Evolutionary conservation across 371 early-diverging fungal genomes (phyloP).

Genomic region (Nematocida minor): DNA sequence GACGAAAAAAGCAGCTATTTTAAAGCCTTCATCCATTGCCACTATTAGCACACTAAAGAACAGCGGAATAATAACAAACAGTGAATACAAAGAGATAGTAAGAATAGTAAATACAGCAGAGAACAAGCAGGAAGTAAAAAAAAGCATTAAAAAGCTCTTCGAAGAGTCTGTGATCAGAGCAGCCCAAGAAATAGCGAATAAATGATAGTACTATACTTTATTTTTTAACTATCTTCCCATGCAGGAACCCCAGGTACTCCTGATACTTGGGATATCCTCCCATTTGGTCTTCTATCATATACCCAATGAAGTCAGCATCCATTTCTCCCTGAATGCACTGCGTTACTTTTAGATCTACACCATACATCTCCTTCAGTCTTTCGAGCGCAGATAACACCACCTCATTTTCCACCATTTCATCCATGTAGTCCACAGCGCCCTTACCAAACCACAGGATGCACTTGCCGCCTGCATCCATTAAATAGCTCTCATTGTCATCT

Average conservation of each 20-base stretch:
- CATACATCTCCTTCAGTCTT: slow-evolving; percentile 39
- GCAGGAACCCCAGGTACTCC: slow-evolving; percentile 53
- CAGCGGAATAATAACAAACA: background rate
- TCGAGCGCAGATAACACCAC: background rate
- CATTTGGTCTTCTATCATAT: slow-evolving; percentile 62
- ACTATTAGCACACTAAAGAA: background rate
- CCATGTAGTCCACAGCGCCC: slow-evolving; percentile 54
- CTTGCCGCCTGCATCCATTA: slow-evolving; percentile 58
- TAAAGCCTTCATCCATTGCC: background rate
- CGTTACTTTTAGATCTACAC: slow-evolving; percentile 7
- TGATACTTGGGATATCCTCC: slow-evolving; percentile 48
- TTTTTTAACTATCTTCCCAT: slow-evolving; percentile 51
- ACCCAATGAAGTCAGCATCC: slow-evolving; percentile 56
- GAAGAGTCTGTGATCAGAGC: background rate
- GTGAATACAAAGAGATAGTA: background rate
- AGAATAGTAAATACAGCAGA: background rate
- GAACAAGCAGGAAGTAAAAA: background rate
- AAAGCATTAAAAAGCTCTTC: background rate
- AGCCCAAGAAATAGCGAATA: background rate
- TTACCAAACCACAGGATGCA: slow-evolving; percentile 62
- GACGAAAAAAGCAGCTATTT: background rate
- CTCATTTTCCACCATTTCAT: slow-evolving; percentile 30
- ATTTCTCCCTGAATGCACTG: slow-evolving; percentile 28
- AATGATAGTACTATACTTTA: slow-evolving; percentile 9
- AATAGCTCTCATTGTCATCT: slow-evolving; percentile 60